A percentile compares a stretch with the other conserved stretches of the same genome.
Evolutionary conservation across 495 filamentous ascomycete species (phyloP).

Genomic region (Aspergillus affinis): DNA sequence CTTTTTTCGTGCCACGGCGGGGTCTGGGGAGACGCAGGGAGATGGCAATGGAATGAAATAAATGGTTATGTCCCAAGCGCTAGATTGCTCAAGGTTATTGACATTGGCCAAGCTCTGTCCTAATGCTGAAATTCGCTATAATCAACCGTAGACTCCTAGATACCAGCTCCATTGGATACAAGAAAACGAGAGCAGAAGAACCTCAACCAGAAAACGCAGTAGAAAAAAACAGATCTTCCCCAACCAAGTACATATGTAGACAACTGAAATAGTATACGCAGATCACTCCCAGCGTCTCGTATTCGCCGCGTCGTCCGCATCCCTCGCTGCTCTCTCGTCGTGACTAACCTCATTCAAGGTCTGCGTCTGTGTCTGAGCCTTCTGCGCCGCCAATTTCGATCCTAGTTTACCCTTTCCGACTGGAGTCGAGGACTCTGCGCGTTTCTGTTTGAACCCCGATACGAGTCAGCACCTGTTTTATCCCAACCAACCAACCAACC

Average conservation of each 20-base stretch:
- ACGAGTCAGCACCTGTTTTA: conserved; percentile 5
- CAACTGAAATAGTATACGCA: not conserved
- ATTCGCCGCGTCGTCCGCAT: conserved; percentile 54
- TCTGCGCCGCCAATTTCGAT: conserved; percentile 62
- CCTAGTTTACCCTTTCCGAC: conserved; percentile 55
- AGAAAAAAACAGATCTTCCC: not conserved
- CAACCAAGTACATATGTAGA: no score
- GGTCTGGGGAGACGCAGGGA: not conserved
- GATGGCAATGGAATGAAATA: not conserved
- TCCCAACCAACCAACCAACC: not conserved
- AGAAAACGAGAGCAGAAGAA: not conserved
- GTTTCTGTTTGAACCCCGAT: conserved; percentile 31
- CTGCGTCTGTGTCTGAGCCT: conserved; percentile 60
- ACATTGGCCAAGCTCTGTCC: not conserved
- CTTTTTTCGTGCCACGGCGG: not conserved
- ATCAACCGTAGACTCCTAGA: not conserved
- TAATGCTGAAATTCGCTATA: not conserved
- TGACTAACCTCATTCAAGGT: conserved; percentile 57
- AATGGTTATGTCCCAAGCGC: not conserved
- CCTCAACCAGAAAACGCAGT: not conserved
- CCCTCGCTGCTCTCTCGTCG: conserved; percentile 55
- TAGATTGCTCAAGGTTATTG: not conserved
- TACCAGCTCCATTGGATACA: not conserved
- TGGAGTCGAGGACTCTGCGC: conserved; percentile 30
- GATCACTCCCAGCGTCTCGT: conserved; percentile 53